These are phyloP conservation scores for Domatiomyces catenatus DNA, from an alignment of 2,329 filamentous ascomycete species.

Conservation along the genomic window DNA sequence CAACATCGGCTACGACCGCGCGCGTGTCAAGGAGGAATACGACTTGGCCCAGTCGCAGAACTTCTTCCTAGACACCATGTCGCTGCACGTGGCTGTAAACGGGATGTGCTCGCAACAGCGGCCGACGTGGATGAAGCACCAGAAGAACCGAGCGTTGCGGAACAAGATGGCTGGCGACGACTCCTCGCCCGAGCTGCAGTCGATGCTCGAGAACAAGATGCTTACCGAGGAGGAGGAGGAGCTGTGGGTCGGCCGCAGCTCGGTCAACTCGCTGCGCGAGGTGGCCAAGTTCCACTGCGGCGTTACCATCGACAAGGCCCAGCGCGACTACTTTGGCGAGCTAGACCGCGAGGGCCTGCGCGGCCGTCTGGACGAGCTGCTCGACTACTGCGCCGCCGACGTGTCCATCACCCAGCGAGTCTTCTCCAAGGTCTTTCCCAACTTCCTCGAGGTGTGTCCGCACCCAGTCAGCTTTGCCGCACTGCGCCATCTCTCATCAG, in stretches of 20 bases:
- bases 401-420: conserved; percentile 84
- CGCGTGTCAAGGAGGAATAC: conserved; percentile 80
- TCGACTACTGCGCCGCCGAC: conserved; percentile 91
- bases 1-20: conserved; percentile 89
- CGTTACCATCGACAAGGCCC: conserved; percentile 76
- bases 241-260: conserved; percentile 86
- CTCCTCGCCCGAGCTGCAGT: conserved; percentile 53
- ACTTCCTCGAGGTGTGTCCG: conserved; percentile 76
- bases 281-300: conserved; percentile 89
- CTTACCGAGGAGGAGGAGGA: conserved; percentile 77
- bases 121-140: conserved; percentile 93
- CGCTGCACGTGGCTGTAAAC: conserved; percentile 89
- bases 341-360: conserved; percentile 57
- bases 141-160: conserved; percentile 71
- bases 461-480: conserved; percentile 96
- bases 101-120: conserved; percentile 96
- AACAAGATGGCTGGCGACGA: conserved; percentile 63
- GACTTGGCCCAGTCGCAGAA: conserved; percentile 66
- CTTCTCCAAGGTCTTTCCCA: conserved; percentile 85
- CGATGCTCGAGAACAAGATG: conserved; percentile 51
- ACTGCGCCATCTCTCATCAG: conserved; percentile 77
- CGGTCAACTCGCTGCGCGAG: conserved; percentile 84
- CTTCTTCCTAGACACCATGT: conserved; percentile 93
- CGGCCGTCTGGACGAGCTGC: conserved; percentile 59
- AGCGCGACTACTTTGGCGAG: conserved; percentile 73